A percentile compares a stretch with the other conserved stretches of the same genome.
Evolutionary conservation across 306 rosid genomes (phyloP).

Genomic region (Pterocarpus macrocarpus): DNA sequence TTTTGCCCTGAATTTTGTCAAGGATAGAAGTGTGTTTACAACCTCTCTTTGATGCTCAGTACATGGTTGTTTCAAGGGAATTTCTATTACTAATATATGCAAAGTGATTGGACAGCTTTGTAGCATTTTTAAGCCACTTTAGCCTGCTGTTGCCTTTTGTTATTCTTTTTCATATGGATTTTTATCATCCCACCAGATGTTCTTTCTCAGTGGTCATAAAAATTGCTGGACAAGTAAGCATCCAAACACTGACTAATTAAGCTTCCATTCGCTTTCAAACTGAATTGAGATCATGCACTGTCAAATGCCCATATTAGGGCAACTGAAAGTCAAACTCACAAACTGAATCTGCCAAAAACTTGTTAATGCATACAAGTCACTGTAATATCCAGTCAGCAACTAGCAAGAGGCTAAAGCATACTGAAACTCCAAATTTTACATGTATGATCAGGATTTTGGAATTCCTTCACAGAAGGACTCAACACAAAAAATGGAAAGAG

Average conservation of each 20-base stretch:
- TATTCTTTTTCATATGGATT: background rate
- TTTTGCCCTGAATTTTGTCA: conserved; percentile 5
- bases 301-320: conserved; percentile 2
- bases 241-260: background rate
- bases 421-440: conserved; percentile 16
- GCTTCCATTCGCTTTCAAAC: background rate
- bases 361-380: background rate
- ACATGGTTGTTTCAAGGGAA: conserved; percentile 12
- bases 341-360: background rate
- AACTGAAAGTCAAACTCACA: background rate
- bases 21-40: conserved; percentile 21
- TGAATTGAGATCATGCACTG: conserved; percentile 11
- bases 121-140: background rate
- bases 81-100: background rate
- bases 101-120: background rate
- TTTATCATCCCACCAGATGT: background rate
- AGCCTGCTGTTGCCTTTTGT: background rate
- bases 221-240: background rate
- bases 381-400: background rate
- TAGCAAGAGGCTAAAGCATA: conserved; percentile 20
- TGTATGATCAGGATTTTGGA: background rate
- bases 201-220: background rate
- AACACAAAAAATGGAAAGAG: conserved; percentile 30
- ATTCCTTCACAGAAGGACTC: conserved; percentile 10
- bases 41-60: conserved; percentile 25